Percentiles rank a stretch among this genome's conserved stretches.
These are phyloP conservation scores for Tolypocladium tundrense DNA, from an alignment of 2,329 filamentous ascomycete genomes.

Conservation along the genomic window DNA sequence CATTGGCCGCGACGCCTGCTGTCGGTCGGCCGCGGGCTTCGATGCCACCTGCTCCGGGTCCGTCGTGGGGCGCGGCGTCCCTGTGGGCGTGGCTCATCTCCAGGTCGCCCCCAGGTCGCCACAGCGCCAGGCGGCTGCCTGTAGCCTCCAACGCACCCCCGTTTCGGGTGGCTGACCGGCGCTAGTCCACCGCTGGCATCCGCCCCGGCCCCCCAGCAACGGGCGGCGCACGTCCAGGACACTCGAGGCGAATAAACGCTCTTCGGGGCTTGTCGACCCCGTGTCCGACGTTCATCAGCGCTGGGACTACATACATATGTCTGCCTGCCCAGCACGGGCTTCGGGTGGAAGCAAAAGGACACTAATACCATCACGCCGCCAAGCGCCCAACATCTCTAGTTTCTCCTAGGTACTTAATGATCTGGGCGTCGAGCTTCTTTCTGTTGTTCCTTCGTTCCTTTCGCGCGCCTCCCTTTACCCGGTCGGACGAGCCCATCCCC, in stretches of 20 bases:
- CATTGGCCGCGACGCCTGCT: too few relatives aligned
- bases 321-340: neutral
- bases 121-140: too few relatives aligned
- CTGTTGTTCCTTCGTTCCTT: neutral
- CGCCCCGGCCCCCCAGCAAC: too few relatives aligned
- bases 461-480: neutral
- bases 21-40: too few relatives aligned
- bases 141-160: neutral
- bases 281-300: neutral
- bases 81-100: too few relatives aligned
- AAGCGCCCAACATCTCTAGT: neutral
- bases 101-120: too few relatives aligned
- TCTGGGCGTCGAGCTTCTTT: neutral
- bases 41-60: too few relatives aligned
- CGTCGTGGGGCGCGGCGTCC: too few relatives aligned
- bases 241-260: neutral
- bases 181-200: neutral
- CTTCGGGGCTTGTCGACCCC: neutral
- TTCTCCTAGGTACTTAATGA: neutral
- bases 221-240: neutral
- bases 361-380: neutral
- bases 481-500: neutral
- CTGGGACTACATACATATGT: neutral
- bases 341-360: neutral
- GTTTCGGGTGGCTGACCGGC: neutral